Conservation (phyloP, 805 yeast genomes). For the Yamadazyma ubonensis region DNA sequence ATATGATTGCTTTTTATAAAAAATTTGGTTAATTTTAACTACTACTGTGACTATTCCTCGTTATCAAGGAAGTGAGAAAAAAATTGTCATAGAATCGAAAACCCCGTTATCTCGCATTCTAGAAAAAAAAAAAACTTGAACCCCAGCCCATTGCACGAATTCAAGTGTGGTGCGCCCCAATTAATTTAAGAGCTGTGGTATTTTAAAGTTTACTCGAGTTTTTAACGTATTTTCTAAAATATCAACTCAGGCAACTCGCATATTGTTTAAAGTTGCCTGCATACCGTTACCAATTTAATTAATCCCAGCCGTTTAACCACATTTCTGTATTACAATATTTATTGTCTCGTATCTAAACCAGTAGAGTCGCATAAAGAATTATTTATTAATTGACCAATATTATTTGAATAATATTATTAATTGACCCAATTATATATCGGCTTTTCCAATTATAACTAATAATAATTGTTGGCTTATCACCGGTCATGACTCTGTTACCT, state of each 20-base stretch:
- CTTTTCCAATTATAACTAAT: too few relatives aligned
- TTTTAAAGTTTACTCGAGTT: slow-evolving; percentile 3
- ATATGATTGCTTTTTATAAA: not conserved
- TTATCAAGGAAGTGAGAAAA: slow-evolving; percentile 2
- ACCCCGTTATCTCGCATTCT: slow-evolving; percentile 4
- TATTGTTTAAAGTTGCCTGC: not conserved
- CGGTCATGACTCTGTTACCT: too few relatives aligned
- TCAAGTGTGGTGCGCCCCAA: not conserved
- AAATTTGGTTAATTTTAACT: not conserved
- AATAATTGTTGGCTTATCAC: too few relatives aligned
- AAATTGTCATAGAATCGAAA: slow-evolving; percentile 3
- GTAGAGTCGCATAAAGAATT: too few relatives aligned
- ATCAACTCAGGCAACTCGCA: not conserved
- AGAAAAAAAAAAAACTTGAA: not conserved
- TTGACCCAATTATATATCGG: too few relatives aligned
- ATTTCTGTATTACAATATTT: too few relatives aligned
- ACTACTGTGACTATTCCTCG: slow-evolving; percentile 2
- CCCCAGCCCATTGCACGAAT: not conserved
- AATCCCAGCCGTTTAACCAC: slow-evolving; percentile 2
- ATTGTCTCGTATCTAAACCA: too few relatives aligned
- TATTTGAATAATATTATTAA: too few relatives aligned
- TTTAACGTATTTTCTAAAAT: not conserved
- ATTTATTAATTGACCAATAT: too few relatives aligned
- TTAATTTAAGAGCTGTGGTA: not conserved
- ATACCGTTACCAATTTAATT: not conserved